phyloP scores from a whole-genome alignment of 208 protist genomes.

The Trypanosoma boissoni region DNA sequence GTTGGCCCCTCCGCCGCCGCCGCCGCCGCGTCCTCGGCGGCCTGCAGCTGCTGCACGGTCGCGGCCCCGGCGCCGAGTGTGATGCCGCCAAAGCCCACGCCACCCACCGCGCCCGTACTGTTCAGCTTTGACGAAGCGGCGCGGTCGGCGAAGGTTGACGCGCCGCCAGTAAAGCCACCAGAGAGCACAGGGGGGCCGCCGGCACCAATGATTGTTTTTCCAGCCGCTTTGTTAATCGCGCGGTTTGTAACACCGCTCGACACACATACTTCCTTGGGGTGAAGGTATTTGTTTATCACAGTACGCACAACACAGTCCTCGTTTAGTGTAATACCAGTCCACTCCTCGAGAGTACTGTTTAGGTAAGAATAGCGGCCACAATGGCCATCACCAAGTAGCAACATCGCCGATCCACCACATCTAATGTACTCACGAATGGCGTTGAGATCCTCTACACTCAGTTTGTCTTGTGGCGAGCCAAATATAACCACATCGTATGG shows the following conservation, averaged over 20 bases:
- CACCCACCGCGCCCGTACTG: constrained; percentile 41
- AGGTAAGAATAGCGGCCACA: constrained; percentile 82
- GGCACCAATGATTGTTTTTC: constrained; percentile 76
- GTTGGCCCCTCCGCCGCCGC: constrained; percentile 35
- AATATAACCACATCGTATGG: constrained; percentile 80
- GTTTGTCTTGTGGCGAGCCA: constrained; percentile 64
- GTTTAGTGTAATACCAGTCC: constrained; percentile 93
- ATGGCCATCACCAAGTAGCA: constrained; percentile 92
- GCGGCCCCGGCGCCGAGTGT: constrained; percentile 23
- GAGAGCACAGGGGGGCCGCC: constrained; percentile 11
- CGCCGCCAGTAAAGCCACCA: not conserved
- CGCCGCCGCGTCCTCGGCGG: too few species aligned
- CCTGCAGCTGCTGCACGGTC: constrained; percentile 32
- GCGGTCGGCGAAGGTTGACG: constrained; percentile 15
- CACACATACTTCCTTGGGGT: constrained; percentile 95
- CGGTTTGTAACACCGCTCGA: constrained; percentile 94
- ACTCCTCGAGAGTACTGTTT: constrained; percentile 76
- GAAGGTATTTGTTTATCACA: constrained; percentile 94
- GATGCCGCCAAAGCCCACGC: constrained; percentile 23
- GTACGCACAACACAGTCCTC: constrained; percentile 94
- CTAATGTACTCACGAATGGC: constrained; percentile 86
- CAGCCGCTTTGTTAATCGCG: constrained; percentile 91
- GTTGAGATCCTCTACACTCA: constrained; percentile 74
- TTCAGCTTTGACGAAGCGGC: constrained; percentile 40
- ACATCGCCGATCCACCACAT: constrained; percentile 87